phyloP scores from a whole-genome alignment of 1,139 yeast species.

The Keqinozyma sinolaborantium region DNA sequence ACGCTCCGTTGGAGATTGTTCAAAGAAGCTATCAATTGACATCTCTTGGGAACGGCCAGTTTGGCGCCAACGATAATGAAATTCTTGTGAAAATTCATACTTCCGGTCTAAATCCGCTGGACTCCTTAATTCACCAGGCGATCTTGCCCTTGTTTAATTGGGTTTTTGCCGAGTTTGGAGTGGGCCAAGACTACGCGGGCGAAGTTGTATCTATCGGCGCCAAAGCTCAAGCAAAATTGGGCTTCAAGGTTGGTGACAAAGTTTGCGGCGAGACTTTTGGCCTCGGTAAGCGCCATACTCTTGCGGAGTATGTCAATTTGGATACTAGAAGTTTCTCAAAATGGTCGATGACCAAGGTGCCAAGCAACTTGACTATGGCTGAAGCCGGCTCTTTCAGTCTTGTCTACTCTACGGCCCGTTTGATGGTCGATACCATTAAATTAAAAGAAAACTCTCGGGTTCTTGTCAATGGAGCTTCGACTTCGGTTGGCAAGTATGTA shows the following conservation, averaged over 20 bases:
- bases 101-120: slow-evolving; percentile 65
- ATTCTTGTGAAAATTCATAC: slow-evolving; percentile 57
- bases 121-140: too few species aligned
- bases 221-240: slow-evolving; percentile 15
- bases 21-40: too few species aligned
- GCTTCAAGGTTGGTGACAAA: slow-evolving; percentile 56
- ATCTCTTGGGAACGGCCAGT: too few species aligned
- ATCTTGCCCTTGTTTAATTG: not conserved
- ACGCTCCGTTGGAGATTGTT: too few species aligned
- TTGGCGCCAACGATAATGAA: too few species aligned
- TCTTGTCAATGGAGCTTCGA: slow-evolving; percentile 69
- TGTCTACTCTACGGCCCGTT: slow-evolving; percentile 55
- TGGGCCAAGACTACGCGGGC: slow-evolving; percentile 73
- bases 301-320: slow-evolving; percentile 35
- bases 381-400: slow-evolving; percentile 60
- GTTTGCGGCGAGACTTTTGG: slow-evolving; percentile 64
- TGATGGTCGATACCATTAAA: slow-evolving; percentile 24
- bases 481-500: slow-evolving; percentile 62
- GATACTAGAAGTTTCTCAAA: slow-evolving; percentile 40
- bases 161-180: slow-evolving; percentile 25
- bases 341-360: slow-evolving; percentile 39
- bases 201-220: slow-evolving; percentile 56
- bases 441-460: slow-evolving; percentile 22
- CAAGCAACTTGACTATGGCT: slow-evolving; percentile 40
- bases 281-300: slow-evolving; percentile 37